Evolutionary conservation across 148 eudicot species (phyloP), one percentile per base, ranked within the genome.

Genomic region (Spergularia marina): DNA sequence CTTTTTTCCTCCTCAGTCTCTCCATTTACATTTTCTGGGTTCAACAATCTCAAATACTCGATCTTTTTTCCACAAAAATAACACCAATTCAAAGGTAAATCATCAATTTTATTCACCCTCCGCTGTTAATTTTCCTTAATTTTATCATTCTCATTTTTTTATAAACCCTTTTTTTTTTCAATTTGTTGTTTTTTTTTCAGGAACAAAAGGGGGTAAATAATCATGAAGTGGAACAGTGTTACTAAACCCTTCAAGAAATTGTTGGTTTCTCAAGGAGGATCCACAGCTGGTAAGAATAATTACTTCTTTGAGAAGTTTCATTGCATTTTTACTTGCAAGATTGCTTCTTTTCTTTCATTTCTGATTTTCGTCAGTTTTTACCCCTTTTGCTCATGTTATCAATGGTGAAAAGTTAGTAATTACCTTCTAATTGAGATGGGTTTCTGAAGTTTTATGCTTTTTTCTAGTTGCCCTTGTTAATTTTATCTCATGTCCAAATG

Each of bases 161-260:
- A 55, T 23, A 60, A 4, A 14, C 1, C 12, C 8, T 3, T 23
- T 17, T 3, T 70, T 53, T 70, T 21, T 4, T 54, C 0, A 0
- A 15, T 54, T 16, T 56, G 7, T 64, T 64, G 18, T 64, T 61
- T 56, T 39, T 54, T 66, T 55, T 30, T 0, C 36, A 30, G 36
- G 36, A 30, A 6, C 49, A 44, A 9, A 41, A 44, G 10, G 49
- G 67, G 71, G 10, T 10, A 57, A 55, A 53, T 21, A 18, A 47
- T 6, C 34, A 81, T 82, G 84, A 82, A 77, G 71, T 82, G 81
- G 84, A 77, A 64, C 75, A 77, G 30, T 64, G 57, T 82, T 61
- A 10, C 80, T 23, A 77, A 82, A 18, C 84, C 83, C 58, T 82
- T 77, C 8, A 82, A 82, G 78, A 82, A 82, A 59, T 56, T 82